Evolutionary conservation across 2,329 filamentous ascomycete genomes (phyloP).

Genomic region (Colletotrichum graminicola): DNA sequence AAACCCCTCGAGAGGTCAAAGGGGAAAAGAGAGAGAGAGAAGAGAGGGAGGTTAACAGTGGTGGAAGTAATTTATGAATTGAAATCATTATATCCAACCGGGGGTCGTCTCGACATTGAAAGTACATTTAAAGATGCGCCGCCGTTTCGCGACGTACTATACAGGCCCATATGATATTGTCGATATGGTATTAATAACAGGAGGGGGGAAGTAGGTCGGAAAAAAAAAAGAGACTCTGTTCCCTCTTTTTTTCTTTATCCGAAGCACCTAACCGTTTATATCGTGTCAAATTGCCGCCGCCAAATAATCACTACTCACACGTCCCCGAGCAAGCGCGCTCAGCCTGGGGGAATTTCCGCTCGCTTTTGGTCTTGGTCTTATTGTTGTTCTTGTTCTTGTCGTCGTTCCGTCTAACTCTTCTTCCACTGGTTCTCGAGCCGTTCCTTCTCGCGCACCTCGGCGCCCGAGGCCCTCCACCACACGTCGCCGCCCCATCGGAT

Average conservation of each 20-base stretch:
- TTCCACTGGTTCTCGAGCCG: slow-evolving; percentile 25
- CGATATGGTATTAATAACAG: slow-evolving; percentile 18
- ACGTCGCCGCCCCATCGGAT: slow-evolving; percentile 93
- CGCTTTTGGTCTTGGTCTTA: background rate
- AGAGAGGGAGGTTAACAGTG: background rate
- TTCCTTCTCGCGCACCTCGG: slow-evolving; percentile 66
- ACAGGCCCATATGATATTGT: slow-evolving; percentile 18
- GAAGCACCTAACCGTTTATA: slow-evolving; percentile 15
- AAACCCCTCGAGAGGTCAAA: too few species aligned
- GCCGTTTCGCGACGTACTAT: slow-evolving; percentile 16
- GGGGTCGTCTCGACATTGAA: slow-evolving; percentile 31
- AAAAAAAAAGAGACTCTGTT: slow-evolving; percentile 23
- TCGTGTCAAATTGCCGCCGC: slow-evolving; percentile 34
- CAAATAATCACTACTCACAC: background rate
- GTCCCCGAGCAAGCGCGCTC: slow-evolving; percentile 3
- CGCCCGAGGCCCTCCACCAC: slow-evolving; percentile 91
- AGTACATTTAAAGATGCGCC: slow-evolving; percentile 20
- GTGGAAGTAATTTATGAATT: slow-evolving; percentile 33
- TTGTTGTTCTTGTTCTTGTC: background rate
- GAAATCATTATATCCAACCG: slow-evolving; percentile 29
- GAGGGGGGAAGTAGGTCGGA: slow-evolving; percentile 11
- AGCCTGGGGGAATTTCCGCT: background rate
- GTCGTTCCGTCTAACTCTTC: slow-evolving; percentile 1
- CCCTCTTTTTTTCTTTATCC: background rate
- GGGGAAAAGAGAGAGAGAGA: background rate